Base-by-base conservation (phyloP, 2,329 filamentous ascomycete genomes). In the Thielaviopsis populi region DNA sequence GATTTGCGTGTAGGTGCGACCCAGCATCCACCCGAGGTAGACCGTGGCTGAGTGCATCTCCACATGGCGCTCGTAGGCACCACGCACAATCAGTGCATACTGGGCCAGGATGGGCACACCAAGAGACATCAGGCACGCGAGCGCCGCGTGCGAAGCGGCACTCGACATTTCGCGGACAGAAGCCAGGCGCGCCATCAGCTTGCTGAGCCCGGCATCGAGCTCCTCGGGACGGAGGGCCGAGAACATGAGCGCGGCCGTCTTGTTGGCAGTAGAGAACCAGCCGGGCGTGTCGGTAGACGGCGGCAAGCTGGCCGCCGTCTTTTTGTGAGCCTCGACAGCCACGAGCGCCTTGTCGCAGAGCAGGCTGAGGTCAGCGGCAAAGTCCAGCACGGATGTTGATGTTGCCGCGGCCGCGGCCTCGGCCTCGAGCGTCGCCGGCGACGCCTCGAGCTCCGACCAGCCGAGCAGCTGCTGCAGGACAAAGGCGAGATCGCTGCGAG, bases 321-420 rank as follows among this genome's bases (percentile, higher is more conserved):
- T 82, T 65, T 83, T 81, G 56, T 87, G 79, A 67, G 85, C 83
- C 72, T 96, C 90, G 59, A 95, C 79, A 0, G 88, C 86, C 42
- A 92, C 87, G 1, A 96, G 83, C 33, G 92, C 81, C 60, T 83
- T 82, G 72, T 95, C 88, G 58, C 86, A 82, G n/a, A 87, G 77
- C 0, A 74, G 80, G 43, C 88, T 81, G 1, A 90, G 73, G 2
- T 79, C 76, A 15, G 79, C 74, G 50, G 84, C 81, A 54, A 91
- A 80, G 0, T 74, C 71, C 6, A 66, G 56, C 13, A 67, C 30
- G 19, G 78, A 68, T 56, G 1, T 60, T 48, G 2, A 60, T 15
- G 8, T 68, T 65, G 4, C 69, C 15, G 6, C 22, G 43, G 24
- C 33, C 3, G 1, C 22, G 22, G 22, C 22, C 11, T 50, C 46